Evolutionary conservation across 2,329 filamentous ascomycete species (phyloP).

Genomic region (Magnaporthiopsis poae): DNA sequence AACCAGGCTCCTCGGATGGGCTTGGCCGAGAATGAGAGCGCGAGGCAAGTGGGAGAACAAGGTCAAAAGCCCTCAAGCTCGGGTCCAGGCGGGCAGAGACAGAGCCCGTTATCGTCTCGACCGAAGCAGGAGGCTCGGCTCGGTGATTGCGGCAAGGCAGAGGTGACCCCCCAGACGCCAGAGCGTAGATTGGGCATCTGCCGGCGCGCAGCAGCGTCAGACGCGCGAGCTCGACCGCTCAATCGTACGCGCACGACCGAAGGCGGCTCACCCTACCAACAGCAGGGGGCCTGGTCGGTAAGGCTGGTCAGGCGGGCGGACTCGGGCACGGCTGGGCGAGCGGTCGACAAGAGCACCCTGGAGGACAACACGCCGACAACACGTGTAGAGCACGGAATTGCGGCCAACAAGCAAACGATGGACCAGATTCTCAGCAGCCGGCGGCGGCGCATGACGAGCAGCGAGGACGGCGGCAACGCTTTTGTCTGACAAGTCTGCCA

Average conservation of each 20-base stretch:
- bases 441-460: conserved; percentile 30
- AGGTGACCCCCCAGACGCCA: not conserved
- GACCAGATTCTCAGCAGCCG: conserved; percentile 44
- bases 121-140: not conserved
- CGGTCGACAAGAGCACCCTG: not conserved
- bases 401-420: conserved; percentile 43
- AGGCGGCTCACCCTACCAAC: conserved; percentile 5
- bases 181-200: not conserved
- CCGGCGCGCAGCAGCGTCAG: not conserved
- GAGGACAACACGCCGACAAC: conserved; percentile 16
- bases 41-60: not conserved
- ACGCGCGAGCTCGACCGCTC: conserved; percentile 2
- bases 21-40: not conserved
- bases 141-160: not conserved
- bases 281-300: conserved; percentile 2
- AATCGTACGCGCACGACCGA: conserved; percentile 3
- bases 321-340: not conserved
- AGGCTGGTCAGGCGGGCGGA: conserved; percentile 4
- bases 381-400: conserved; percentile 18
- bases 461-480: conserved; percentile 23
- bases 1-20: conserved; percentile 1
- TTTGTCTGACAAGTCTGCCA: conserved; percentile 19
- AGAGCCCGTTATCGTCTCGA: not conserved
- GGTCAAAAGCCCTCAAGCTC: not conserved
- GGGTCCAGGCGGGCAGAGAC: not conserved